Evolutionary conservation across 2,329 filamentous ascomycete genomes (phyloP).

Genomic region (Aspergillus udagawae): DNA sequence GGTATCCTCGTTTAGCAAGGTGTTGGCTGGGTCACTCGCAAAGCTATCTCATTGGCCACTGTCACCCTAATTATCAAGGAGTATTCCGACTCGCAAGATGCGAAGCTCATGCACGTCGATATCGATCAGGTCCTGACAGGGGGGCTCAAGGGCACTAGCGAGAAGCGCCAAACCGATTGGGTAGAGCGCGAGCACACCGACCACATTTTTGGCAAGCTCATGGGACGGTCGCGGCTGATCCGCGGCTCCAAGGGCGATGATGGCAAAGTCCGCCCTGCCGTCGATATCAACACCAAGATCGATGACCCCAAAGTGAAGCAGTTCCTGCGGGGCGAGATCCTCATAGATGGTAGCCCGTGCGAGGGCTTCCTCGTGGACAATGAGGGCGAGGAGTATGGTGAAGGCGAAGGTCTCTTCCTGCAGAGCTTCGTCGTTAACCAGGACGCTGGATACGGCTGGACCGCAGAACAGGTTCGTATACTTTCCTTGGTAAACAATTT

Average conservation of each 20-base stretch:
- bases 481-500: constrained; percentile 8
- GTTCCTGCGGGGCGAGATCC: constrained; percentile 39
- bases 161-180: constrained; percentile 57
- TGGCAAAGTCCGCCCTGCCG: constrained; percentile 31
- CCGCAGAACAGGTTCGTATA: constrained; percentile 47
- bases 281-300: constrained; percentile 37
- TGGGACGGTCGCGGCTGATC: constrained; percentile 56
- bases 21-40: constrained; percentile 68
- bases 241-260: constrained; percentile 33
- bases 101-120: constrained; percentile 59
- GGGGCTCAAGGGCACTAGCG: constrained; percentile 63
- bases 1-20: constrained; percentile 50
- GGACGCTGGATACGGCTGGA: constrained; percentile 46
- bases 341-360: constrained; percentile 54
- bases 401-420: constrained; percentile 43
- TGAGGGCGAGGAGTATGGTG: constrained; percentile 38
- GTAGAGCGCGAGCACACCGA: constrained; percentile 64
- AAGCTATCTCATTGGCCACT: constrained; percentile 64
- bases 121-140: constrained; percentile 69
- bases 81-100: constrained; percentile 42
- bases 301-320: constrained; percentile 35
- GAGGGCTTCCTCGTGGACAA: constrained; percentile 58
- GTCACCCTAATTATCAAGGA: constrained; percentile 63
- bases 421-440: constrained; percentile 49
- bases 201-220: constrained; percentile 72